These are phyloP conservation scores for Halenospora varia DNA, from an alignment of 495 filamentous ascomycete species.

Conservation along the genomic window DNA sequence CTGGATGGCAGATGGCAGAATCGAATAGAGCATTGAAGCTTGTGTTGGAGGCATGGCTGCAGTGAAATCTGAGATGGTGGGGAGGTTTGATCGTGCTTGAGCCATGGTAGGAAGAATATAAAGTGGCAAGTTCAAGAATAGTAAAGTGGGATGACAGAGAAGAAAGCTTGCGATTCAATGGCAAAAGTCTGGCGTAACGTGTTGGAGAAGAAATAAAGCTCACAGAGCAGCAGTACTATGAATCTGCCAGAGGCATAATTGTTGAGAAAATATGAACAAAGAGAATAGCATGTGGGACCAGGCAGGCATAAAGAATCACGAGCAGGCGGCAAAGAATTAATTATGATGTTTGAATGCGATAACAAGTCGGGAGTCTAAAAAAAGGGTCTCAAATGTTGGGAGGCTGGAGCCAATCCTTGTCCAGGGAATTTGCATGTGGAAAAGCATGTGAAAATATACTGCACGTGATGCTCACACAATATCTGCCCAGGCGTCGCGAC, in stretches of 20 bases:
- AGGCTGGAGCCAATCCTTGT: not conserved
- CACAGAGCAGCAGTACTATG: not conserved
- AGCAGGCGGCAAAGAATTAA: not conserved
- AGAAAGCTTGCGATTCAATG: too few relatives aligned
- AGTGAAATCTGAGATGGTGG: conserved; percentile 4
- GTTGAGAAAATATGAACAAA: not conserved
- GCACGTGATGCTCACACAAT: too few relatives aligned
- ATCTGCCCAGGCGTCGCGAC: too few relatives aligned
- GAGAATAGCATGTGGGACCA: not conserved
- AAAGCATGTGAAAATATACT: not conserved
- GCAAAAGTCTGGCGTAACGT: conserved; percentile 1
- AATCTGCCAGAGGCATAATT: not conserved
- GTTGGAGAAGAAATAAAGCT: not conserved
- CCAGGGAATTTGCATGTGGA: not conserved
- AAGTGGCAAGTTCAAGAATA: too few relatives aligned
- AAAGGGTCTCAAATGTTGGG: not conserved
- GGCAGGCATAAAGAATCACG: not conserved
- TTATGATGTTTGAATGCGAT: not conserved
- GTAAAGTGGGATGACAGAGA: too few relatives aligned
- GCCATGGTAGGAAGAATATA: too few relatives aligned
- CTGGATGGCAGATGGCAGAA: conserved; percentile 21
- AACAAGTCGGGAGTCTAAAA: not conserved
- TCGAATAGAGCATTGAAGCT: conserved; percentile 23
- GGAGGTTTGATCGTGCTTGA: too few relatives aligned
- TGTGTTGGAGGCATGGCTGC: not conserved